Evolutionary conservation across 768 basidiomycete genomes (phyloP).

Genomic region (Lactifluus pinguis): DNA sequence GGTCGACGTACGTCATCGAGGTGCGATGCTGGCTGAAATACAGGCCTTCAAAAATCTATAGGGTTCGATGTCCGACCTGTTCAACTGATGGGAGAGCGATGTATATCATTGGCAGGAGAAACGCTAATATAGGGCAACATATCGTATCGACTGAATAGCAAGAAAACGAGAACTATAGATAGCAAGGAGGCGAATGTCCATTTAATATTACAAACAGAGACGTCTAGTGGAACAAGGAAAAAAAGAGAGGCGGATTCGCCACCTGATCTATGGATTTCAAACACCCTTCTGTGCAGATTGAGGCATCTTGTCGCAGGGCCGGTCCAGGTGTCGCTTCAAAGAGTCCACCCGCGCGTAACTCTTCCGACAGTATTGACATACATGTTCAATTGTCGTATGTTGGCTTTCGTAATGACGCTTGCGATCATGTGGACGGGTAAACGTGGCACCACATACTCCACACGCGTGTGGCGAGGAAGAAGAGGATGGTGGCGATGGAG

Average conservation of each 20-base stretch:
- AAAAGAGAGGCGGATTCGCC: background rate
- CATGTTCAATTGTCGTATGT: slow-evolving; percentile 56
- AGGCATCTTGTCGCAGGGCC: slow-evolving; percentile 56
- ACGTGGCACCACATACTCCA: slow-evolving; percentile 68
- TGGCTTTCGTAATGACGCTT: slow-evolving; percentile 77
- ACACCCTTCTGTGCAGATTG: slow-evolving; percentile 4
- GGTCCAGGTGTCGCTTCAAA: slow-evolving; percentile 74
- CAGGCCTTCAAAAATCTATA: background rate
- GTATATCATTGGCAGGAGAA: slow-evolving; percentile 5
- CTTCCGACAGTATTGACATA: slow-evolving; percentile 65
- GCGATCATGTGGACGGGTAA: slow-evolving; percentile 72
- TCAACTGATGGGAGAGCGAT: slow-evolving; percentile 5
- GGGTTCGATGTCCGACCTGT: background rate
- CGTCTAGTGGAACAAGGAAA: slow-evolving; percentile 8
- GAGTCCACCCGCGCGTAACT: slow-evolving; percentile 75
- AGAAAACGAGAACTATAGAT: background rate
- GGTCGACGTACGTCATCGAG: background rate
- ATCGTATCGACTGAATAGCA: slow-evolving; percentile 1
- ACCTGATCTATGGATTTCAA: background rate
- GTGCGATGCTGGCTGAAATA: background rate
- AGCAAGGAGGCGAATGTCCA: slow-evolving; percentile 1
- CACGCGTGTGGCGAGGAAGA: slow-evolving; percentile 60
- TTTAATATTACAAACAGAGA: slow-evolving; percentile 5
- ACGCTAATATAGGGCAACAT: slow-evolving; percentile 4
- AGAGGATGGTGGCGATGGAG: slow-evolving; percentile 26